Conservation (phyloP, 2,329 filamentous ascomycete species). For the Exophiala viscosa region DNA sequence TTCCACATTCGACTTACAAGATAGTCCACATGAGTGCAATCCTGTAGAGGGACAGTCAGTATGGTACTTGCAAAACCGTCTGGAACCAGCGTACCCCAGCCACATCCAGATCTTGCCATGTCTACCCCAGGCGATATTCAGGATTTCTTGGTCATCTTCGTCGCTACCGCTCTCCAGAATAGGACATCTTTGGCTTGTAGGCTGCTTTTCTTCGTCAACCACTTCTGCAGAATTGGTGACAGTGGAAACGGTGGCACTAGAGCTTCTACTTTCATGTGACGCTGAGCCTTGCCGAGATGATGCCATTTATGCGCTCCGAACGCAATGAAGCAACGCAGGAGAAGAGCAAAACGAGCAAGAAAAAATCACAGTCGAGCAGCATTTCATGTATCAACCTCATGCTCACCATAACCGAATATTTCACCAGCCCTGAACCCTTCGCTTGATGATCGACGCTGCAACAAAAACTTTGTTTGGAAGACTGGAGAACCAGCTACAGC, state of each 20-base stretch:
- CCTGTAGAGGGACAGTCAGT: neutral
- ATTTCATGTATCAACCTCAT: too few species aligned
- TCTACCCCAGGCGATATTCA: slow-evolving; percentile 12
- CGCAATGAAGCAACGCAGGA: too few species aligned
- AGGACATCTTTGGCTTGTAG: neutral
- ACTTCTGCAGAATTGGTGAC: neutral
- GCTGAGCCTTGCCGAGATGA: neutral
- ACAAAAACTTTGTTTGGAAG: too few species aligned
- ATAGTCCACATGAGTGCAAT: slow-evolving; percentile 21
- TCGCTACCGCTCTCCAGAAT: slow-evolving; percentile 1
- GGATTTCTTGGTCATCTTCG: neutral
- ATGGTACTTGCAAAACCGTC: too few species aligned
- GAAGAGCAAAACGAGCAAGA: too few species aligned
- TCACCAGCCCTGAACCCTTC: too few species aligned
- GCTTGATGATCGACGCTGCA: too few species aligned
- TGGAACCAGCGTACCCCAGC: slow-evolving; percentile 10
- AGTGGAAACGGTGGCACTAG: neutral
- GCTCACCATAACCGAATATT: too few species aligned
- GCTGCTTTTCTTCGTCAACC: slow-evolving; percentile 8
- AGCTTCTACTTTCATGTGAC: neutral
- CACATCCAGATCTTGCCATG: slow-evolving; percentile 15
- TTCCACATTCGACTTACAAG: slow-evolving; percentile 10
- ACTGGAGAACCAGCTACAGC: too few species aligned
- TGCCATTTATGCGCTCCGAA: too few species aligned
- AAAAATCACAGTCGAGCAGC: too few species aligned